Conservation (phyloP, 306 rosid genomes). For the Lathyrus sativus region DNA sequence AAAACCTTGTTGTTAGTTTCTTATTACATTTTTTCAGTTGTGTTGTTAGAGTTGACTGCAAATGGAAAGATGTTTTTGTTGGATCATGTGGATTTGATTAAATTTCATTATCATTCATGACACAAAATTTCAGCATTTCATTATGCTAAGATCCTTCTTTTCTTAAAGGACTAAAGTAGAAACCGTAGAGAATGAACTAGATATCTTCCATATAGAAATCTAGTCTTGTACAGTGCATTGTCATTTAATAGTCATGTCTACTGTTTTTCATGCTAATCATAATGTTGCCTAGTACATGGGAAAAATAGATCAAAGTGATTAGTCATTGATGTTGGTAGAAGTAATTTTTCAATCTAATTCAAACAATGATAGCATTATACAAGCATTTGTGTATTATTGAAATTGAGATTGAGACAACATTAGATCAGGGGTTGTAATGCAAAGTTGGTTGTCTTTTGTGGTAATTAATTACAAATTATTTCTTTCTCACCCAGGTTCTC, state of each 20-base stretch:
- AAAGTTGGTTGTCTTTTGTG: neutral
- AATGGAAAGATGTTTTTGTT: constrained; percentile 3
- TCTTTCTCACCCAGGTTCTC: neutral
- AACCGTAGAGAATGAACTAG: too few relatives aligned
- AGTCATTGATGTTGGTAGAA: neutral
- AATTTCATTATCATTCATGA: constrained; percentile 10
- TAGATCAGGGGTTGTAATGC: neutral
- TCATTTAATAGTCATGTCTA: neutral
- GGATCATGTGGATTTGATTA: constrained; percentile 23
- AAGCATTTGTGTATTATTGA: neutral
- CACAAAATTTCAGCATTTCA: constrained; percentile 6
- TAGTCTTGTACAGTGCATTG: neutral
- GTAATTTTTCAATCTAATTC: neutral
- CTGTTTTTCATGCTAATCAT: neutral
- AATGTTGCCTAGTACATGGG: neutral
- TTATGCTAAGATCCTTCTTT: constrained; percentile 10
- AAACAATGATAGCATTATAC: neutral
- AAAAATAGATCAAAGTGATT: neutral
- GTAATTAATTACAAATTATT: neutral
- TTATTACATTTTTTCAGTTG: neutral
- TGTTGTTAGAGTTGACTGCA: constrained; percentile 27
- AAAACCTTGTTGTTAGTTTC: neutral
- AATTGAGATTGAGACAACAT: neutral
- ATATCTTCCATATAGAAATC: too few relatives aligned
- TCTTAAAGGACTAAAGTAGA: constrained; percentile 22